Evolutionary conservation across 1,139 yeast species (phyloP), one percentile per base, ranked within the genome.

Genomic region (Kurtzmaniella quercitrusa): DNA sequence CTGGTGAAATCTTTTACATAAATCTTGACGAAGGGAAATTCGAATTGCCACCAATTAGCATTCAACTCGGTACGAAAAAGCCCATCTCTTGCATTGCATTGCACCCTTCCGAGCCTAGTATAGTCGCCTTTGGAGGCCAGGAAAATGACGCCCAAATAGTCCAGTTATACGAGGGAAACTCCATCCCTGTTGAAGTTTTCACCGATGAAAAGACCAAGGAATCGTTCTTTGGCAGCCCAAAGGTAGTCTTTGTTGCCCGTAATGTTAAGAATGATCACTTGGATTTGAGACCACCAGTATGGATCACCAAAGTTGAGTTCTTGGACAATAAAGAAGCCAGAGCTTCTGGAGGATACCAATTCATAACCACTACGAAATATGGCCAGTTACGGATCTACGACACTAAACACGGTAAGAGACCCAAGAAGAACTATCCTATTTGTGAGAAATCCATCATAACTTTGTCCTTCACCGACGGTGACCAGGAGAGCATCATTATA

Each of bases 81-180:
- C 75, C 77, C 7, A 59, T 85, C 43, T 65, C 70, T 45, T 62
- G 80, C 29, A 75, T 79, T 54, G 61, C 68, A 36, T 54, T 73
- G 45, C 75, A 75, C 60, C 76, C 79, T 8, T 58, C 62, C 39
- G 63, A 62, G 34, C 56, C 59, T 24, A 75, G 79, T 17, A 59
- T 79, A 2, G 77, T 81, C 61, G 91, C 88, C 0, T 77, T 67
- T 55, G 95, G 93, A 40, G 95, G 94, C 38, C 79, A 84, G 57
- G 90, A 85, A 52, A 79, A 80, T 49, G 85, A 84, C 52, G 65
- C 84, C 3, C 77, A 76, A 47, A 62, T 85, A 17, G 61, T 81
- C 1, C 62, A 70, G 42, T 48, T 83, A 15, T 70, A 66, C 41
- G 63, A 63, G 3, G 51, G 51, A 21, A 56, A 52, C 17, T 11